These are phyloP conservation scores for Gypsophila paniculata DNA, from an alignment of 179 eudicot species.

Conservation along the genomic window DNA sequence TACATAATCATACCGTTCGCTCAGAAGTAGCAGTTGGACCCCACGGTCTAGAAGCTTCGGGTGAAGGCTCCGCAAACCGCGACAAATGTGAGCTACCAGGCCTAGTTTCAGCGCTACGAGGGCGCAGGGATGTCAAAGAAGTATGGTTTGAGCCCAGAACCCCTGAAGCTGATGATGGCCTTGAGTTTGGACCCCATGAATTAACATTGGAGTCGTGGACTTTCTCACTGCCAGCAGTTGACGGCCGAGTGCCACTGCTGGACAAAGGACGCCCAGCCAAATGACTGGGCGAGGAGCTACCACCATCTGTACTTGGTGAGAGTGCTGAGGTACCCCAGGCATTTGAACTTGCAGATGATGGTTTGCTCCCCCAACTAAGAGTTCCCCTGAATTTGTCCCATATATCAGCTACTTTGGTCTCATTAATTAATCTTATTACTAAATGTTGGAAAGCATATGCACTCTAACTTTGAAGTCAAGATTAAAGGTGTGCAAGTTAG, in stretches of 20 bases:
- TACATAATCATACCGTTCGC: constrained; percentile 49
- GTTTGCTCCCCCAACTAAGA: constrained; percentile 84
- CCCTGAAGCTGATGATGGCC: constrained; percentile 96
- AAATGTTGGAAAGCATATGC: background rate
- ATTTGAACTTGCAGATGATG: constrained; percentile 77
- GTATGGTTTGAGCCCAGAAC: constrained; percentile 56
- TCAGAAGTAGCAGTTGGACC: constrained; percentile 50
- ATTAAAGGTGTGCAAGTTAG: constrained; percentile 6
- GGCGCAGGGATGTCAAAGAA: constrained; percentile 58
- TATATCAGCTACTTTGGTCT: constrained; percentile 11
- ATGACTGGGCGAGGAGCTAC: constrained; percentile 62
- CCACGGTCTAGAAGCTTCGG: constrained; percentile 55
- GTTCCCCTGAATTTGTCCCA: constrained; percentile 60
- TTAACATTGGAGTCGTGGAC: constrained; percentile 47
- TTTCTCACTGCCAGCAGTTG: constrained; percentile 88
- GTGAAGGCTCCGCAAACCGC: constrained; percentile 74
- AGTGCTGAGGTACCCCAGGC: constrained; percentile 72
- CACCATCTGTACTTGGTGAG: constrained; percentile 71
- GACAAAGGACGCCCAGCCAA: constrained; percentile 84
- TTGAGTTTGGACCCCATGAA: constrained; percentile 75
- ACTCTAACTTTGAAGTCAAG: background rate
- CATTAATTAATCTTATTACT: constrained; percentile 6
- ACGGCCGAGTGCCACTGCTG: constrained; percentile 86
- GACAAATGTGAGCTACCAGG: constrained; percentile 93
- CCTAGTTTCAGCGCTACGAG: constrained; percentile 88